Base-by-base conservation (phyloP, 1,139 yeast genomes). In the Zygosaccharomyces pseudobailii region DNA sequence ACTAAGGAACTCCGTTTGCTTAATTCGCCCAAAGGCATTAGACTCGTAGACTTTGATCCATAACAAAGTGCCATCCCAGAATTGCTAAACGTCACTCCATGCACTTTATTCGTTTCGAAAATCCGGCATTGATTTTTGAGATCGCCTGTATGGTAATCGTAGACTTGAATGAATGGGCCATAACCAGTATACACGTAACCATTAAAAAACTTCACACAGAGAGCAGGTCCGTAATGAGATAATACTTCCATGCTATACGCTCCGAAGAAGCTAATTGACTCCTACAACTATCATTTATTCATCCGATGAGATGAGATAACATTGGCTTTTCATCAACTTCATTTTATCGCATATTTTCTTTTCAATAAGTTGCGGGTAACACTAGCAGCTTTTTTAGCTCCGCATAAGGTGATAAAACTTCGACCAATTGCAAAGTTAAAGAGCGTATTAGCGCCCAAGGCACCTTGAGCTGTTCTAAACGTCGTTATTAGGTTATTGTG, bases 81-180 rank as follows among this genome's bases (percentile, higher is more conserved):
- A 0, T 58, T 55, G 37, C 68, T 61, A 6, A 79, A 63, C 3
- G 74, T 64, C 23, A 92, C 79, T 20, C 87, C 85, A 63, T 90
- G 97, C 41, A 92, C 81, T 59, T 87, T 89, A 66, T 88, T 88
- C 50, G 82, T 74, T 21, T 68, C 64, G 61, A 92, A 85, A 0
- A 87, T 65, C 48, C 73, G 74, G 36, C 70, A 65, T n/a, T 69
- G 61, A 45, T 63, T 64, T 4, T 80, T 35, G 31, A 77, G 65
- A 27, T 62, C 54, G 6, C 76, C 74, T 0, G 70, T 61, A 34
- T 59, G 57, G 65, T 75, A 71, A 51, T 77, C 70, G 65, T 78
- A 86, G 2, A 81, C 69, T 58, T 78, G 76, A 46, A 88, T 63
- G 7, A 66, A 64, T 1, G 94, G 85, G 0, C 98, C 97, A 54